Evolutionary conservation across 768 basidiomycete genomes (phyloP), one percentile per base, ranked within the genome.

Genomic region (Sporobolomyces roseus): DNA sequence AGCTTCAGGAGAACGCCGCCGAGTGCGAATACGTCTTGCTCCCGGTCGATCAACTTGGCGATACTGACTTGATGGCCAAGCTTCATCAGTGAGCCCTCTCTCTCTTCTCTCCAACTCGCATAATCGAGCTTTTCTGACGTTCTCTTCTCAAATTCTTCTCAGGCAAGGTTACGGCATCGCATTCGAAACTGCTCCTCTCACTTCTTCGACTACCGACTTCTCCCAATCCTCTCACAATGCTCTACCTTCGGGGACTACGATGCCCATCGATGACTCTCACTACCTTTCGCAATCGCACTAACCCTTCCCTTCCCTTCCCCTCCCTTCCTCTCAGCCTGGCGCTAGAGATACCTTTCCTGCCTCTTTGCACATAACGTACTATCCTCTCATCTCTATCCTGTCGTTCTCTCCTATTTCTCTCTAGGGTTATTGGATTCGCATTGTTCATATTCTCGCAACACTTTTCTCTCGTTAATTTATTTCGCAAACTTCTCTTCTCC

Each of bases 91-190:
- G 38, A 41, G 17, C 9, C 17, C 43, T 14, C 19, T 5, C 21
- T 14, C 21, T 36, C 61, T 14, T n/a, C n/a, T 9, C 6, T 2
- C 48, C 19, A 13, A n/a, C 19, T n/a, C 13, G n/a, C 12, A 13
- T 46, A 46, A 41, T 41, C 38, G 38, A 9, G 9, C 38, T 25
- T 32, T n/a, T n/a, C n/a, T n/a, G n/a, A n/a, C 21, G 2, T 23
- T 19, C 50, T 25, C 9, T n/a, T 27, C n/a, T 19, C 25, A 2
- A 16, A n/a, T n/a, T n/a, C n/a, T n/a, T n/a, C n/a, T n/a, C 67
- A 68, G 68, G 8, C 56, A 61, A 36, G 68, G 68, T 21, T 64
- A 54, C 45, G 68, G 68, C 25, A 62, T 67, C 60, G 66, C 66
- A 10, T 67, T 67, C 66, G 53, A 49, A 5, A 27, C 60, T 21